Conservation (phyloP, 371 early-diverging fungal genomes). For the Nematocida ausubeli region DNA sequence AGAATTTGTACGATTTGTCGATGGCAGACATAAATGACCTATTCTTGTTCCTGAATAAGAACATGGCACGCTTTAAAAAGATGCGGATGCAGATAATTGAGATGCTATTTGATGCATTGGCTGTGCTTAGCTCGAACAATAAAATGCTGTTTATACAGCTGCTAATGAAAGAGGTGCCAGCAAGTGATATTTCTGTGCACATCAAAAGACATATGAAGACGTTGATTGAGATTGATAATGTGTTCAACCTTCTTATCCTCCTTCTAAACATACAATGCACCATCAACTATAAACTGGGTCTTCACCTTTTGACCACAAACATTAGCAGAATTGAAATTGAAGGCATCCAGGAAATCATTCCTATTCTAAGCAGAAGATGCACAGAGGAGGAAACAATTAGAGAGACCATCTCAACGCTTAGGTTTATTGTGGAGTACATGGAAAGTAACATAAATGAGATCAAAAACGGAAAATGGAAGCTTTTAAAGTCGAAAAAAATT, state of each 20-base stretch:
- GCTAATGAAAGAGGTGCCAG: too few species aligned
- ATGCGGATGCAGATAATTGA: not conserved
- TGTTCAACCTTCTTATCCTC: not conserved
- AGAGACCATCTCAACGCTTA: not conserved
- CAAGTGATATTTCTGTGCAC: not conserved
- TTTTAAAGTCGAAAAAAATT: not conserved
- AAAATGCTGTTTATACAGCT: not conserved
- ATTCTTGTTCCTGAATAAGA: not conserved
- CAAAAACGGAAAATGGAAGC: not conserved
- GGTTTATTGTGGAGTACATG: not conserved
- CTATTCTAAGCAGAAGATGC: not conserved
- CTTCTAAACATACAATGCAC: not conserved
- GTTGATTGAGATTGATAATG: not conserved
- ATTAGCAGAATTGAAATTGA: not conserved
- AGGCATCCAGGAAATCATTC: not conserved
- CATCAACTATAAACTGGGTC: not conserved
- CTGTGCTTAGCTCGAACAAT: not conserved
- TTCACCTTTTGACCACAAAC: not conserved
- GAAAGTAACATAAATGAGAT: not conserved
- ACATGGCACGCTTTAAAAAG: not conserved
- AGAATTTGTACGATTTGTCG: not conserved
- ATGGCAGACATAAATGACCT: conserved; percentile 1
- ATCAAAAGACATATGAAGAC: not conserved
- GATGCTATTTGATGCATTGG: not conserved
- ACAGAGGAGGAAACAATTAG: not conserved